Base-by-base conservation (phyloP, 495 filamentous ascomycete genomes). In the Xylaria venustula region DNA sequence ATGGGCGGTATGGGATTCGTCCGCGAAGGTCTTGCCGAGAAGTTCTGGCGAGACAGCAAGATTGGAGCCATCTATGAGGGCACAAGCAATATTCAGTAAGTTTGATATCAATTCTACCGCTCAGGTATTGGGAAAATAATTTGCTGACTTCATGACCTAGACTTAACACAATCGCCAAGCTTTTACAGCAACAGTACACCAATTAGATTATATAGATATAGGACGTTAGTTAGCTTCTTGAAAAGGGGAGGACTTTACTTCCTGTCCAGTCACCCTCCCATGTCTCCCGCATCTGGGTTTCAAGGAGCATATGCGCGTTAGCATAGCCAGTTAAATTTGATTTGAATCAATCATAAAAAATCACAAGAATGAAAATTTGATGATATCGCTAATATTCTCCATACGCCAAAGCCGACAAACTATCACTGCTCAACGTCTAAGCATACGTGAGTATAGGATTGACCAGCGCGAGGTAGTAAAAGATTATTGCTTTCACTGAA, bases 51-150 rank as follows among this genome's bases (percentile, higher is more conserved):
- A 22, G 94, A 99, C 73, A 93, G 90, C 79, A 99, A 97, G 87
- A 99, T 99, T 71, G 94, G 94, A 1, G 92, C 91, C 46, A 98
- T 99, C 64, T 98, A 99, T 77, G 94, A 99, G 81, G 94, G 94
- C 42, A 96, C 92, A 55, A 84, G 81, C 71, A 85, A 85, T 67
- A 85, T 85, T 49, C 82, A 85, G 80, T 81, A 74, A 69, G 78
- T 70, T n/a, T n/a, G n/a, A n/a, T 37, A 14, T 32, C 25, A 19
- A 41, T 19, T 0, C 32, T 2, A 22, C 5, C 41, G 22, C n/a
- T n/a, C 19, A 17, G 17, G 28, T 12, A 36, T n/a, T n/a, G n/a
- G n/a, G n/a, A 32, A 7, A n/a, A 54, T 65, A 68, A 91, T 89
- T 26, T 1, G 23, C 70, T 42, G 86, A 86, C 64, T 88, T 86